These are phyloP conservation scores for Penicillium sp. DNA, from an alignment of 2,329 filamentous ascomycete genomes.

Conservation along the genomic window DNA sequence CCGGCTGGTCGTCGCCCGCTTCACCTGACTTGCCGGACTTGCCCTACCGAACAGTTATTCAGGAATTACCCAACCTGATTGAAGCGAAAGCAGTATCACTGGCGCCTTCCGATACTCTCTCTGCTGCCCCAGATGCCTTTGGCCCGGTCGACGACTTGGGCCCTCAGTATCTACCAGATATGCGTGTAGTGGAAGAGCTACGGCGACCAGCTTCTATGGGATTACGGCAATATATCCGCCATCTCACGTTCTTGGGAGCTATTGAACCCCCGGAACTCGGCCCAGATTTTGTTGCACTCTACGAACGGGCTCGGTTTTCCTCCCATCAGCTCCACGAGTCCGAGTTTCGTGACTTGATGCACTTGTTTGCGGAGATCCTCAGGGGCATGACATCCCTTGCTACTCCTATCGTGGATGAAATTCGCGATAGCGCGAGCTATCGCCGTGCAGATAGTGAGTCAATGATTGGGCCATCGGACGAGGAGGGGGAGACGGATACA, in stretches of 20 bases:
- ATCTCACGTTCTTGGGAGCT: constrained; percentile 68
- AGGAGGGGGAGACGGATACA: constrained; percentile 41
- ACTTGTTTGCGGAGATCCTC: constrained; percentile 77
- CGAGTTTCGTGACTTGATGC: constrained; percentile 78
- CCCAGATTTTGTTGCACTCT: constrained; percentile 67
- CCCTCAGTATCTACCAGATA: constrained; percentile 55
- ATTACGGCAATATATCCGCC: constrained; percentile 74
- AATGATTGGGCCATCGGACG: constrained; percentile 39
- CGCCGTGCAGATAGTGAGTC: constrained; percentile 30
- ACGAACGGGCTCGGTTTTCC: constrained; percentile 85
- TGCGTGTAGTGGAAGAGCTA: constrained; percentile 68
- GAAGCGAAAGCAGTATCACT: constrained; percentile 91
- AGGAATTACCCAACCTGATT: constrained; percentile 83
- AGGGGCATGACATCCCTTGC: constrained; percentile 70
- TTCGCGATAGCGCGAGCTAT: constrained; percentile 27
- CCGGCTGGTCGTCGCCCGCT: constrained; percentile 83
- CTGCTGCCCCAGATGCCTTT: constrained; percentile 43
- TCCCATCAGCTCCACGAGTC: constrained; percentile 64
- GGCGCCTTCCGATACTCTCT: constrained; percentile 60
- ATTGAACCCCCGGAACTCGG: constrained; percentile 53
- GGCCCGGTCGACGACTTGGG: constrained; percentile 31
- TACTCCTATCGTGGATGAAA: constrained; percentile 50
- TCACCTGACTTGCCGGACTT: constrained; percentile 73
- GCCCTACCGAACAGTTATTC: constrained; percentile 78
- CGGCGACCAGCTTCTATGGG: constrained; percentile 70